Evolutionary conservation across 2,329 filamentous ascomycete species (phyloP), one percentile per base, ranked within the genome.

Genomic region (Fusarium sp.): DNA sequence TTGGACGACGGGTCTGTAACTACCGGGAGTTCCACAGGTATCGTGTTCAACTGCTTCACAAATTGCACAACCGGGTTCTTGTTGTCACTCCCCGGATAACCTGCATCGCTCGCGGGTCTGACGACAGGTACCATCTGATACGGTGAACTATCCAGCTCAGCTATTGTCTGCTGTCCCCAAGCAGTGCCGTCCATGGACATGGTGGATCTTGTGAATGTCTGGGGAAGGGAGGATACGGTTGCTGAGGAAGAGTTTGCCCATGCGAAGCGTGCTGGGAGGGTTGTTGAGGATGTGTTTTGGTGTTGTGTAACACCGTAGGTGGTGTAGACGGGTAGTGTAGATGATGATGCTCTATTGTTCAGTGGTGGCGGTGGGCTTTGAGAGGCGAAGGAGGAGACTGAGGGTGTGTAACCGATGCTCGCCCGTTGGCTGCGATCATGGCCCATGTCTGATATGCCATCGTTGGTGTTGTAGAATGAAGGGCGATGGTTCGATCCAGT

Each of bases 211-310:
- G 42, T 11, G 0, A 31, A 29, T 4, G 31, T 27, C 6, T 62
- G 46, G 1, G 66, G 60, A 10, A 56, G 17, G 5, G 62, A 62
- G 1, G 70, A 66, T 9, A 70, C 22, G 2, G 61, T 72, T 4
- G 58, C 62, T 12, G 58, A 63, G 53, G 70, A 70, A 1, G 70
- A 57, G 33, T 73, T 73, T 5, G 57, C n/a, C 70, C 70, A 72
- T 29, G 42, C 29, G n/a, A 63, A 22, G 2, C 69, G 66, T 5
- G 70, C 61, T 5, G 65, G 66, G 44, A 55, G 40, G 17, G 60
- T 51, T 16, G 8, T 40, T 9, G 22, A 63, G 7, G 67, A n/a
- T 44, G 35, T 17, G 29, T 63, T 57, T 1, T 56, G 29, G 7
- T 67, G 58, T 8, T 61, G 61, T 9, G 55, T 29, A 2, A 58